phyloP scores from a whole-genome alignment of 2,329 filamentous ascomycete genomes.

The Teratosphaeria pseudoeucalypti region DNA sequence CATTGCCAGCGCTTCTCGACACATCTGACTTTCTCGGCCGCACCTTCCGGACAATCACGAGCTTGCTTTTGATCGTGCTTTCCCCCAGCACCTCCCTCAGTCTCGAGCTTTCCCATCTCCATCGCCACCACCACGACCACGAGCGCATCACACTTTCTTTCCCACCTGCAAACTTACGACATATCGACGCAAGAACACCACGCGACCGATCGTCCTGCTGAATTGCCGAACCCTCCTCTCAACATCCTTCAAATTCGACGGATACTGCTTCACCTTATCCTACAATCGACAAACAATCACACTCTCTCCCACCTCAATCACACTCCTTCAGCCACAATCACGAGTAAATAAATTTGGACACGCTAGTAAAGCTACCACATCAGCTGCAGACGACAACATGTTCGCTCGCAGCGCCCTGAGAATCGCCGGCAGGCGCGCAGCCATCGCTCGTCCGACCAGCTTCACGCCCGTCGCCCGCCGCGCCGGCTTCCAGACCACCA shows the following conservation, averaged over 20 bases:
- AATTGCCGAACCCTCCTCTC: neutral
- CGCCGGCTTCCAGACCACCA: conserved; percentile 15
- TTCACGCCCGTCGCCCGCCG: conserved; percentile 6
- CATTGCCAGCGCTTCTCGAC: neutral
- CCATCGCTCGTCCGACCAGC: conserved; percentile 3
- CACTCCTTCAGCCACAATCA: neutral
- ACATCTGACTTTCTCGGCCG: neutral
- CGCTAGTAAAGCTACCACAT: conserved; percentile 1
- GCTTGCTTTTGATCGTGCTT: neutral
- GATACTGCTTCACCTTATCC: neutral
- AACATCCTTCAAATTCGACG: neutral
- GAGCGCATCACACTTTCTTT: neutral
- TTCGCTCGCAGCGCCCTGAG: conserved; percentile 7
- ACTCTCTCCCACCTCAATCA: neutral
- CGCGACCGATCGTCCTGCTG: neutral
- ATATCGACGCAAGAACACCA: neutral
- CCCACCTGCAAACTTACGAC: neutral
- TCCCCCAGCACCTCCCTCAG: neutral
- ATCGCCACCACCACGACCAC: neutral
- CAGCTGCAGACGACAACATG: conserved; percentile 4
- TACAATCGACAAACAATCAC: neutral
- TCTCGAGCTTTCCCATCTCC: neutral
- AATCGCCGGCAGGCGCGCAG: conserved; percentile 3
- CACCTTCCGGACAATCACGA: neutral
- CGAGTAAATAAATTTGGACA: neutral